Base-by-base conservation (phyloP, 2,329 filamentous ascomycete genomes). In the Lasiodiplodia hormozganensis region DNA sequence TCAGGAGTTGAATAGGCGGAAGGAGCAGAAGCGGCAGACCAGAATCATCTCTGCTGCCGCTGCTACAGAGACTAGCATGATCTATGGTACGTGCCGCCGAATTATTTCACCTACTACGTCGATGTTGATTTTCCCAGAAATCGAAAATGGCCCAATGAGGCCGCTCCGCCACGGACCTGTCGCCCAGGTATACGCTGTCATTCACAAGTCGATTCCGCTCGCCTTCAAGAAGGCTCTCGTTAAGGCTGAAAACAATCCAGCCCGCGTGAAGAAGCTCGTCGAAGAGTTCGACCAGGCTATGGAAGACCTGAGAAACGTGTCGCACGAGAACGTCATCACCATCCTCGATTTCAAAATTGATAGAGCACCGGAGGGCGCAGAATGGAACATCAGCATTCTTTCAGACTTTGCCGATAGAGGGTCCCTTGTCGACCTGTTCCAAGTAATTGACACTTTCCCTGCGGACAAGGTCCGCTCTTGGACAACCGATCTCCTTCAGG, bases 401-500 rank as follows among this genome's bases (percentile, higher is more conserved):
- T 90, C 87, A 52, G 91, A 94, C 58, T 86, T 92, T 73, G 92
- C 92, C 12, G 91, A 93, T 65, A 94, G 92, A 77, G 94, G 93
- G 0, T 92, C 94, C 0, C 82, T 99, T 16, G 88, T 90, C 34
- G 93, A 97, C 73, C 84, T 96, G 23, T 84, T 99, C 36, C 91
- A 95, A 68, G 87, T 95, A 70, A 89, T 93, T 52, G 93, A 92
- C 4, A 87, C 87, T 36, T 82, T 97, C 62, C 88, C 91, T 52
- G 87, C 92, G 64, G 87, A 88, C 71, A 94, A 90, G 76, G 90
- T 94, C 54, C 90, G 94, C 65, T 90, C 92, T 28, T 98, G 94
- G 91, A 96, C 93, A n/a, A 89, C 94, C 69, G 93, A 97, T 74
- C 85, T 99, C 21, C 86, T 99, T 31, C 93, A 97, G 80, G 96